Base-by-base conservation (phyloP, 768 basidiomycete species). In the Lentinus tigrinus region DNA sequence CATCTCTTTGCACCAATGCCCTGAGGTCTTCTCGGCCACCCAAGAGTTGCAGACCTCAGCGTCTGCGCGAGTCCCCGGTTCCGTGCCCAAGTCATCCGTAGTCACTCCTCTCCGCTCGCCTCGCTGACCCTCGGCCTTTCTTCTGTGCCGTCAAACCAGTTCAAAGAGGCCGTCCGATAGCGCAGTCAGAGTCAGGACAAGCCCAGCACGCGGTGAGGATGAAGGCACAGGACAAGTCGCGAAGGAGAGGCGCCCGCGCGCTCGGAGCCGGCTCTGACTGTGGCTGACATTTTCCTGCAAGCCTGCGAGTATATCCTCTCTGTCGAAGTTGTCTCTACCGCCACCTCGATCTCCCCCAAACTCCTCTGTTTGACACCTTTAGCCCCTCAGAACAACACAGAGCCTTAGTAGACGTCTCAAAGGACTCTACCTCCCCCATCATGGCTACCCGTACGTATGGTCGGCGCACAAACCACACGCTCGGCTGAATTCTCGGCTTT, bases 391-490 rank as follows among this genome's bases (percentile, higher is more conserved):
- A 36, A 40, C 26, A 49, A 21, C 38, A 42, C 40, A 17, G 14
- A 16, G 40, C 8, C 40, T 17, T 43, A 3, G 27, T 49, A 19
- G 19, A 40, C 19, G 47, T n/a, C 34, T 27, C 37, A 39, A 40
- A 38, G 21, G 54, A 16, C 44, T 31, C 52, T 54, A n/a, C 55
- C 55, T 14, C 34, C 2, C 47, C 61, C 63, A 73, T 28, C 67
- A 89, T 88, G 87, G 85, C 87, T 47, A 85, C 84, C 68, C 85
- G 87, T 88, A 65, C 66, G 60, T 56, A 36, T 42, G 84, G 71
- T 51, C 69, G n/a, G 44, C 27, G 34, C 31, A 27, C 16, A 36
- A 1, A 54, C 37, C 17, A 11, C 2, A 24, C 1, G 39, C 8
- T 27, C 4, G 14, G 26, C 44, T 37, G 14, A 52, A 47, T 40